phyloP scores from a whole-genome alignment of 2,329 filamentous ascomycete genomes.

The Penicillium sclerotigenum region DNA sequence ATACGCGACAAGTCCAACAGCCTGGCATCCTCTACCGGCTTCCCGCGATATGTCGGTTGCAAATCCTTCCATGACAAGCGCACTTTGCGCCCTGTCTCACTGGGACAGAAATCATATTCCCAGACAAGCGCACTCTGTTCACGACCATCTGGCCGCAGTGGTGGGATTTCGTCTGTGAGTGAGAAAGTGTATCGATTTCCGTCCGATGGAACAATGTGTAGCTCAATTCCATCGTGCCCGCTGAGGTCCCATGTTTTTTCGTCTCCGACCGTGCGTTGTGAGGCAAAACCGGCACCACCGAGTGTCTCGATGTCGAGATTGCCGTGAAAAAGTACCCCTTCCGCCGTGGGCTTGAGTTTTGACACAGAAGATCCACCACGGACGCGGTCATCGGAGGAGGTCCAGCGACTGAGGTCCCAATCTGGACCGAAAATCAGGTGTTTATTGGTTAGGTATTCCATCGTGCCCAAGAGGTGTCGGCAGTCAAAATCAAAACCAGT shows the following conservation, averaged over 20 bases:
- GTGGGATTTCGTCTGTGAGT: constrained; percentile 66
- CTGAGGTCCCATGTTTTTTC: constrained; percentile 62
- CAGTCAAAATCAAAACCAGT: background rate
- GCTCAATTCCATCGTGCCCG: constrained; percentile 58
- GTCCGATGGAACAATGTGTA: constrained; percentile 53
- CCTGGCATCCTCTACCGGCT: constrained; percentile 57
- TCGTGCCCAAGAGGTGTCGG: background rate
- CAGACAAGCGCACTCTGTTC: constrained; percentile 68
- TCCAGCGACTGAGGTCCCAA: constrained; percentile 53
- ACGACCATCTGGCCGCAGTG: constrained; percentile 57
- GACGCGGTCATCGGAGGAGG: constrained; percentile 70
- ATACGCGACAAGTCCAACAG: constrained; percentile 59
- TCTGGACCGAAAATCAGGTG: background rate
- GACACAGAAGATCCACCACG: constrained; percentile 67
- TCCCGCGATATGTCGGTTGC: constrained; percentile 70
- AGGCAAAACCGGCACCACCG: constrained; percentile 78
- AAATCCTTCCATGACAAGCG: constrained; percentile 64
- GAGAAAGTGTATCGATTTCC: constrained; percentile 70
- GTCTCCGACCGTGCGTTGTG: constrained; percentile 64
- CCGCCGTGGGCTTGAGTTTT: constrained; percentile 40
- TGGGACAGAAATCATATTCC: constrained; percentile 63
- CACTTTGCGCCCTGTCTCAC: constrained; percentile 39
- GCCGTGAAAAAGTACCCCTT: constrained; percentile 59
- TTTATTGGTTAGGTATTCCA: background rate
- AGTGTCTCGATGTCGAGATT: constrained; percentile 69